Base-by-base conservation (phyloP, 108 stramenopile genomes). In the Mediolabrus comicus region DNA sequence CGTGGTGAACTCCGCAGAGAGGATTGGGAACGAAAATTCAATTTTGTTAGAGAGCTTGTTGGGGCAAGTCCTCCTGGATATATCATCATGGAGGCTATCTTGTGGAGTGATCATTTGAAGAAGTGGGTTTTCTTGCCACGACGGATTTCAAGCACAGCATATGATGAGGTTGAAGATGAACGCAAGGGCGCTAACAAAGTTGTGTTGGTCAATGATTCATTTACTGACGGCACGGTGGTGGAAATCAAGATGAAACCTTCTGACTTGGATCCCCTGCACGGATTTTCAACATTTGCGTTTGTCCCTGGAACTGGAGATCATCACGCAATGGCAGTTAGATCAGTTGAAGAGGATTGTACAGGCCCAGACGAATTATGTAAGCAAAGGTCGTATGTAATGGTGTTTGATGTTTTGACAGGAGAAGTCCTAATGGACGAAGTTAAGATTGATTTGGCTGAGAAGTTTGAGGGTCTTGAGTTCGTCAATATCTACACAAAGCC, bases 381-480 rank as follows among this genome's bases (percentile, higher is more conserved):
- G 60, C 97, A 98, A 82, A 81, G 93, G 43, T 93, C 94, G 1
- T 98, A 93, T 75, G 57, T 95, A 61, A 87, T 94, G 54, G 88
- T 97, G 43, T 95, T 98, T 67, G 88, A 95, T 74, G 77, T 92
- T 1, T 54, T 92, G 33, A 90, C 94, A 8, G 97, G 97, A 38
- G 89, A 94, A 62, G 92, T 95, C 11, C 77, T 98, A 51, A 82
- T 95, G 82, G 92, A 96, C 38, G 97, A 98, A 82, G 81, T 89
- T 1, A 68, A 87, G 53, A 78, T 85, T 67, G 63, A 85, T 24
- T 77, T 89, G 52, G 75, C 86, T n/a, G 71, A 85, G n/a, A 98
- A 98, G 65, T 98, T 91, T 77, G 97, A 98, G 77, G 97, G 96
- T n/a, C 59, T 98, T 55, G 96, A 98, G 69, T 96, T 98, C 64